Base-by-base conservation (phyloP, 805 yeast species). In the Wickerhamomyces ciferrii region DNA sequence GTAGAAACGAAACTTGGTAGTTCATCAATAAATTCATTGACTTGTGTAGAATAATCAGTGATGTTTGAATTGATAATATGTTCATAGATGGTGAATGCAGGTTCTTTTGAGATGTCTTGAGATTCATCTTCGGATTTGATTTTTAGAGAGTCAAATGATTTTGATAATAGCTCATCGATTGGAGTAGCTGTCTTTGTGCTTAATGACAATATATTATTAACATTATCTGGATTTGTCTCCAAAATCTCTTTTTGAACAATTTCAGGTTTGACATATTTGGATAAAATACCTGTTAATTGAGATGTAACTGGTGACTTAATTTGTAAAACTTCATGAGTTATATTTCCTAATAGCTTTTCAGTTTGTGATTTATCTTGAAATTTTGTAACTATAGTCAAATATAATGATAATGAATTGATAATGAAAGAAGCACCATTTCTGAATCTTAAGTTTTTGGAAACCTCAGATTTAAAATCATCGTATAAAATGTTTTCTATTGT, bases 1-100 rank as follows among this genome's bases (percentile, higher is more conserved):
- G 62, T 54, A 0, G 68, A 61, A 6, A 73, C 48, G 49, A 60
- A 59, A 2, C 58, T 53, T 5, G 74, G 69, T 7, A 76, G 17
- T 15, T 63, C 63, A 18, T 54, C 53, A 17, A 75, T 49, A 39
- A 74, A 63, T 3, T 57, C 55, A 0, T 57, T 52, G 1, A 79
- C 56, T n/a, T 59, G 57, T 0, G 60, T 48, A 3, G 47, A 23
- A 44, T 51, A 64, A 9, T 51, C 47, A 0, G 44, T 31, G 5
- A 55, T 14, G 35, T 64, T 56, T 14, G 52, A 46, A 31, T 49
- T 52, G 5, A 72, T 53, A 18, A 62, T 56, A 8, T 51, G 47
- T 17, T 60, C 59, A 27, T 64, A 58, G 7, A 71, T 52, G 3
- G 39, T 21, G 24, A 70, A 63, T 1, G 60, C 52, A 15, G 56